These are phyloP conservation scores for Leptographium wingfieldii DNA, from an alignment of 2,329 filamentous ascomycete species.

Conservation along the genomic window DNA sequence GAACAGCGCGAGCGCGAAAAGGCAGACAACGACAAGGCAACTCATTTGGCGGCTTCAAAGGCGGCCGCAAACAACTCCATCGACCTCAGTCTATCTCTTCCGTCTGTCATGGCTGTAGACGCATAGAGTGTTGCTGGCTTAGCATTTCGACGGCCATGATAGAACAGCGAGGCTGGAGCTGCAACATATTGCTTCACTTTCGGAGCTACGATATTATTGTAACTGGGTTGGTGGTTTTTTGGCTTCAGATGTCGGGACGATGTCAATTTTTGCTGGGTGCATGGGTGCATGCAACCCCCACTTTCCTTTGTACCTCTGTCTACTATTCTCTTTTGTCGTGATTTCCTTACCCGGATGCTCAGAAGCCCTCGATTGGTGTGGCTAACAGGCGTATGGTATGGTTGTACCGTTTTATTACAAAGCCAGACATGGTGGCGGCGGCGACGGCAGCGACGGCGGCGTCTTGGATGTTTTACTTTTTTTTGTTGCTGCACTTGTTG, in stretches of 20 bases:
- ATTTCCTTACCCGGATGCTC: background rate
- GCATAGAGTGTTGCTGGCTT: background rate
- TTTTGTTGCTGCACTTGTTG: no score
- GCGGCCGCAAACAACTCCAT: slow-evolving; percentile 1
- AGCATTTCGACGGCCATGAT: background rate
- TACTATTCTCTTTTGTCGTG: background rate
- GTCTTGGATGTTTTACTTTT: background rate
- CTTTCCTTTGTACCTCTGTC: background rate
- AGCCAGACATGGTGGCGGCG: background rate
- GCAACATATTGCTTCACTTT: background rate
- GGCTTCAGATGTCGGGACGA: background rate
- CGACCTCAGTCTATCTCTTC: slow-evolving; percentile 5
- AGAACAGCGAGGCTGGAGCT: background rate
- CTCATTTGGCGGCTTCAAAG: background rate
- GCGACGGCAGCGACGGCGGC: background rate
- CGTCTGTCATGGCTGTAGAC: slow-evolving; percentile 11
- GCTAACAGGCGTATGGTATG: background rate
- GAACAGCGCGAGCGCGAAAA: slow-evolving; percentile 73
- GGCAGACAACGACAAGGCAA: slow-evolving; percentile 38
- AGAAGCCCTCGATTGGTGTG: background rate
- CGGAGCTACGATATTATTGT: background rate
- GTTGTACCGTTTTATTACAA: background rate
- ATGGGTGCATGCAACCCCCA: background rate
- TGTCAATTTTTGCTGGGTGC: background rate
- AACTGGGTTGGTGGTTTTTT: background rate